phyloP scores from a whole-genome alignment of 2,329 filamentous ascomycete genomes.

The Aspergillus floridensis region DNA sequence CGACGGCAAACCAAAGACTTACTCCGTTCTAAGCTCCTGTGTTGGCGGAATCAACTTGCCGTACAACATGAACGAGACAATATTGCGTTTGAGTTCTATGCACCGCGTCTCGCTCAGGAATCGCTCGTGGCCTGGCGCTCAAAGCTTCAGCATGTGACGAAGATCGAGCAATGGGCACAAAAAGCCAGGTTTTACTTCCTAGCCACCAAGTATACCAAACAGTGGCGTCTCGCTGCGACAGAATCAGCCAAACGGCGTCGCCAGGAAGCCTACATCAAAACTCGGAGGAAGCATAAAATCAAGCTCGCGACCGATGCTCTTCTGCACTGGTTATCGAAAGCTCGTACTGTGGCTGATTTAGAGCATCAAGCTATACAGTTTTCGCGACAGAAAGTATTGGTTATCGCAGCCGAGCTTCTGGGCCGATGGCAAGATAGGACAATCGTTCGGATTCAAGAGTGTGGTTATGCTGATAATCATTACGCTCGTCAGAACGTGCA shows the following conservation, averaged over 20 bases:
- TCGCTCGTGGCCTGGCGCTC: slow-evolving; percentile 40
- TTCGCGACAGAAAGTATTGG: slow-evolving; percentile 35
- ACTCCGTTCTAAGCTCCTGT: slow-evolving; percentile 33
- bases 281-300: slow-evolving; percentile 55
- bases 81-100: slow-evolving; percentile 44
- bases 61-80: slow-evolving; percentile 42
- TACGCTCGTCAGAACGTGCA: slow-evolving; percentile 40
- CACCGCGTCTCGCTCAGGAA: slow-evolving; percentile 41
- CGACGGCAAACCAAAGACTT: slow-evolving; percentile 33
- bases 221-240: slow-evolving; percentile 52
- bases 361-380: slow-evolving; percentile 40
- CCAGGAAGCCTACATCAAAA: slow-evolving; percentile 54
- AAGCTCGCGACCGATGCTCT: slow-evolving; percentile 50
- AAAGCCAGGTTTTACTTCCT: slow-evolving; percentile 58
- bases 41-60: slow-evolving; percentile 40
- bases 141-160: slow-evolving; percentile 42
- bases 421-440: slow-evolving; percentile 45
- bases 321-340: slow-evolving; percentile 37
- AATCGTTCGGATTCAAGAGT: slow-evolving; percentile 33
- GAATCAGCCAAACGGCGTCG: slow-evolving; percentile 53
- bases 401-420: slow-evolving; percentile 37
- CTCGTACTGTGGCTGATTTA: slow-evolving; percentile 33
- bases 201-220: slow-evolving; percentile 49
- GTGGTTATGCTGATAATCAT: slow-evolving; percentile 38
- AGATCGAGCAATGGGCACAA: slow-evolving; percentile 53